Evolutionary conservation across 1,284 basidiomycete species (phyloP).

Genomic region (Afroboletus lepidellus): DNA sequence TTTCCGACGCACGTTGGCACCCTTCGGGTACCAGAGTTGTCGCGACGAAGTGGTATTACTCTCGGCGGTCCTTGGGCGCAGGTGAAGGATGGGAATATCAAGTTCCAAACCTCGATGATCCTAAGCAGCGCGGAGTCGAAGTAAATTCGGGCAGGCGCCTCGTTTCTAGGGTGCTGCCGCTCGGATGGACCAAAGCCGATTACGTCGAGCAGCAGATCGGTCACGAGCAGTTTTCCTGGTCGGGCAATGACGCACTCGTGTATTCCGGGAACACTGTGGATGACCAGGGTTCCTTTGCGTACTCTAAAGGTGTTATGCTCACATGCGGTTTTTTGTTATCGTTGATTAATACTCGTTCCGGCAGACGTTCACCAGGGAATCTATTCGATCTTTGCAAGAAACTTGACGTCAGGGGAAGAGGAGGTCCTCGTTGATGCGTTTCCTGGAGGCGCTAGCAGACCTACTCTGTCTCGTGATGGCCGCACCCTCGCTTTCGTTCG

Average conservation of each 20-base stretch:
- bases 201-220: conserved; percentile 71
- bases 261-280: conserved; percentile 65
- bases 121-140: conserved; percentile 32
- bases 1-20: conserved; percentile 68
- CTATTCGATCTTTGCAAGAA: conserved; percentile 64
- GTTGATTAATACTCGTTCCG: neutral
- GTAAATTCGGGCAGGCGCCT: conserved; percentile 54
- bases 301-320: conserved; percentile 56
- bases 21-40: conserved; percentile 59
- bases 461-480: conserved; percentile 68
- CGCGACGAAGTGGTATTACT: conserved; percentile 74
- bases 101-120: conserved; percentile 39
- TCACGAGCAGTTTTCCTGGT: conserved; percentile 68
- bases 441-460: conserved; percentile 69
- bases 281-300: conserved; percentile 47
- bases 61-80: conserved; percentile 57
- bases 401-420: conserved; percentile 54
- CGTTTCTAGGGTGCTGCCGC: conserved; percentile 54
- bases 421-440: conserved; percentile 51
- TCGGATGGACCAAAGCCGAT: conserved; percentile 54
- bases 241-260: conserved; percentile 54
- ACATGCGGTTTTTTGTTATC: neutral
- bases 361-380: conserved; percentile 67
- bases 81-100: conserved; percentile 70
- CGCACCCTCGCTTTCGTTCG: conserved; percentile 71